Evolutionary conservation across 2,329 filamentous ascomycete genomes (phyloP), one percentile per base, ranked within the genome.

Genomic region (Exophiala lecanii-corni): DNA sequence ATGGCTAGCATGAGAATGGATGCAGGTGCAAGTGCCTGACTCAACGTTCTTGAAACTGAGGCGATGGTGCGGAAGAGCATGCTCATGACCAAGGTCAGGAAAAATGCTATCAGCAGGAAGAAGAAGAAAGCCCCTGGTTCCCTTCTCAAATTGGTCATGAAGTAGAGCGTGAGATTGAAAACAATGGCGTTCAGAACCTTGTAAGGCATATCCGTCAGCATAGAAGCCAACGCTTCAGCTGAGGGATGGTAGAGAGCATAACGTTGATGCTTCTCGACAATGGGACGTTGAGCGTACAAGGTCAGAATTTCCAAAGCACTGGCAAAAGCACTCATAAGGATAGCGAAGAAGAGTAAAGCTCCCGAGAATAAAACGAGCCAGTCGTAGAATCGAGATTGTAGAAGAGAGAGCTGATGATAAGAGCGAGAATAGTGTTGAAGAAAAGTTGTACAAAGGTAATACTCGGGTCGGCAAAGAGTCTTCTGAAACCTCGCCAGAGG

Each of bases 211-310:
- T 96, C 89, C 50, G 79, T 84, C 20, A 95, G 65, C 83, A 94
- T 92, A 7, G 86, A 92, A 0, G 86, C 80, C 46, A 87, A 74
- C n/a, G 88, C 86, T 72, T 96, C 89, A 12, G 88, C 84, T 7
- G 84, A 89, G 0, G 89, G 88, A 58, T 94, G 89, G 57, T 95
- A 94, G 13, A 95, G 73, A 15, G 89, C 88, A 61, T 94, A 95
- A 47, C 85, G 81, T 42, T 76, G 70, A 57, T 96, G 89, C 62
- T 95, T 95, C 61, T 95, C 88, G 49, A 96, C 87, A 56, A 95
- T 94, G 1, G 86, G 85, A 20, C 89, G 84, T 76, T 95, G 89
- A 2, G 86, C 79, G 61, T 92, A 96, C 3, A 95, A 74, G 66
- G 56, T 89, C 88, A 18, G 65, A 30, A 86, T 81, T 59, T 86